Evolutionary conservation across 805 yeast genomes (phyloP).

Genomic region (Pichia pseudocactophila): DNA sequence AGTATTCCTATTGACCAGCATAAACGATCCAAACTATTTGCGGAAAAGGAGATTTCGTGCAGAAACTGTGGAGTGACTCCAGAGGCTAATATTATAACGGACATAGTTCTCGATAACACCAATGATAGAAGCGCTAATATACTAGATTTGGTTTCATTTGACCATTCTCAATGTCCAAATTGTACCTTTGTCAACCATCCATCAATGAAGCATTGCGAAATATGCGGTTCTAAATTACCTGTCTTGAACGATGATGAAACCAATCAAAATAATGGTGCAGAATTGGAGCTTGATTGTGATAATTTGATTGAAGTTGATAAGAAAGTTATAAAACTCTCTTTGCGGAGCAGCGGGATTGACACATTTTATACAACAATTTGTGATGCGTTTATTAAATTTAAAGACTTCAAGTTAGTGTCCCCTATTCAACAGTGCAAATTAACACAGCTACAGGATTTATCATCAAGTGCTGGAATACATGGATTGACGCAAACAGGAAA

Average conservation of each 20-base stretch:
- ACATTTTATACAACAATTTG: slow-evolving; percentile 40
- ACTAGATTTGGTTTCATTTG: slow-evolving; percentile 14
- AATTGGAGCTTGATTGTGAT: slow-evolving; percentile 2
- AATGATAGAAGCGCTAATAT: background rate
- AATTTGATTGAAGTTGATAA: slow-evolving; percentile 20
- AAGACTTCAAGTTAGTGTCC: slow-evolving; percentile 1
- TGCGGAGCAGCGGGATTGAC: slow-evolving; percentile 61
- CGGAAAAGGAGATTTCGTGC: slow-evolving; percentile 36
- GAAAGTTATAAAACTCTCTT: slow-evolving; percentile 53
- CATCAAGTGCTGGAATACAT: slow-evolving; percentile 45
- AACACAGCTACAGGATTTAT: no score
- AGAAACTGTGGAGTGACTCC: slow-evolving; percentile 55
- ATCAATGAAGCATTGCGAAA: slow-evolving; percentile 67
- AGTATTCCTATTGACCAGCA: slow-evolving; percentile 16
- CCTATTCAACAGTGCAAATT: no score
- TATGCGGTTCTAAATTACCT: slow-evolving; percentile 61
- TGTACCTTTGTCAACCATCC: slow-evolving; percentile 75
- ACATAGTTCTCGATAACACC: slow-evolving; percentile 6
- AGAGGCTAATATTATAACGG: slow-evolving; percentile 26
- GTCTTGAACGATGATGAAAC: slow-evolving; percentile 14
- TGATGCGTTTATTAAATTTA: slow-evolving; percentile 36
- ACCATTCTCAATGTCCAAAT: slow-evolving; percentile 37
- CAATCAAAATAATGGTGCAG: background rate
- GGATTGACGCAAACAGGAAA: slow-evolving; percentile 55
- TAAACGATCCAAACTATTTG: slow-evolving; percentile 6